A percentile compares a stretch with the other conserved stretches of the same genome.
Evolutionary conservation across 1,139 yeast genomes (phyloP).

Genomic region (Protomyces gravidus): DNA sequence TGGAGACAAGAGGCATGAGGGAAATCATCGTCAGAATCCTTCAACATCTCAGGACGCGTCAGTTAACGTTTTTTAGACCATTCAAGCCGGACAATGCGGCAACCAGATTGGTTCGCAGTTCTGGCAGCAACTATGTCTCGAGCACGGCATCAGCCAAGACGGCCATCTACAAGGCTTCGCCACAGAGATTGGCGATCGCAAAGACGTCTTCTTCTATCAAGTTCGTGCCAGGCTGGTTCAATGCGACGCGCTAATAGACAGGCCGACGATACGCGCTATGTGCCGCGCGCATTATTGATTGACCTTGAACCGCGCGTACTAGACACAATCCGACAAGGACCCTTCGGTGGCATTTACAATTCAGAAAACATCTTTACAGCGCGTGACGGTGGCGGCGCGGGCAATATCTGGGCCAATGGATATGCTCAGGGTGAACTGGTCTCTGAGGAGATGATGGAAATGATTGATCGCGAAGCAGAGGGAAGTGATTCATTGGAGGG

Average conservation of each 20-base stretch:
- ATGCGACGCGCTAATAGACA: slow-evolving; percentile 34
- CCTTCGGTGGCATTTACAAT: slow-evolving; percentile 66
- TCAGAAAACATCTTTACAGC: slow-evolving; percentile 79
- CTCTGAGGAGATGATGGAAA: slow-evolving; percentile 67
- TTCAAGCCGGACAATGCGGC: slow-evolving; percentile 85
- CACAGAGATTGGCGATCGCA: slow-evolving; percentile 58
- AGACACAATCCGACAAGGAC: slow-evolving; percentile 46
- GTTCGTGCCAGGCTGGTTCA: slow-evolving; percentile 10
- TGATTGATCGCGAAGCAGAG: slow-evolving; percentile 86
- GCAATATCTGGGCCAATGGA: slow-evolving; percentile 93
- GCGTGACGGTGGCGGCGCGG: slow-evolving; percentile 83
- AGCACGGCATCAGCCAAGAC: slow-evolving; percentile 77
- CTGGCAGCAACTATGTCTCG: slow-evolving; percentile 84
- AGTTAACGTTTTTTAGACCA: too few relatives aligned
- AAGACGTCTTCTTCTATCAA: slow-evolving; percentile 74
- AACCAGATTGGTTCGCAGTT: slow-evolving; percentile 91
- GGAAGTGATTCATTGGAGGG: slow-evolving; percentile 86
- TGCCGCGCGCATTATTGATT: slow-evolving; percentile 79
- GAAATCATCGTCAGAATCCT: slow-evolving; percentile 18
- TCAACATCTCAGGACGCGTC: too few relatives aligned
- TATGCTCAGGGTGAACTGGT: slow-evolving; percentile 68
- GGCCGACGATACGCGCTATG: slow-evolving; percentile 69
- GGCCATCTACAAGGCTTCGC: slow-evolving; percentile 51
- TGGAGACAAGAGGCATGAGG: slow-evolving; percentile 2
- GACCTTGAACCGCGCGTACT: slow-evolving; percentile 77